These are phyloP conservation scores for Tetraselmis striata DNA, from an alignment of 139 green algal species.

Conservation along the genomic window DNA sequence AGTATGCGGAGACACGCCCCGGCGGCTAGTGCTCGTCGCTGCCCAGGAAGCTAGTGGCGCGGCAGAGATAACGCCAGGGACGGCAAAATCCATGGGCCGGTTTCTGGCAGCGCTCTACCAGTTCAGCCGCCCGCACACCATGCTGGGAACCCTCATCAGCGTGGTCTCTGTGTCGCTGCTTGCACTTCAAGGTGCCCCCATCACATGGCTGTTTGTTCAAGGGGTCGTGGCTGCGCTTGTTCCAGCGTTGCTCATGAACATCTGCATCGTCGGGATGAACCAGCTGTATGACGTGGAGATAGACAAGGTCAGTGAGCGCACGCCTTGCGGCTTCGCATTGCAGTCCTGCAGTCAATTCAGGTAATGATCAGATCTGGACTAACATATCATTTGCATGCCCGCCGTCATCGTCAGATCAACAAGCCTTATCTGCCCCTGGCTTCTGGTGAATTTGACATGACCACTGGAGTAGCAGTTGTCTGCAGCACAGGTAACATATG, in stretches of 20 bases:
- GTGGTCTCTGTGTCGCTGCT: constrained; percentile 74
- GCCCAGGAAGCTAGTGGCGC: background rate
- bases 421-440: constrained; percentile 95
- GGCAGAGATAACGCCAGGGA: background rate
- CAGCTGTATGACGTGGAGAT: constrained; percentile 78
- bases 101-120: constrained; percentile 37
- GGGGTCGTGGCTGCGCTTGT: constrained; percentile 53
- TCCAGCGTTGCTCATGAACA: constrained; percentile 86
- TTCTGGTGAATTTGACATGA: constrained; percentile 69
- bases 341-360: no score
- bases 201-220: background rate
- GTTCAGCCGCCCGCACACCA: constrained; percentile 83
- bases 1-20: no score
- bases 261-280: constrained; percentile 86
- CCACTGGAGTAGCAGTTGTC: constrained; percentile 35
- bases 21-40: no score
- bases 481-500: constrained; percentile 3
- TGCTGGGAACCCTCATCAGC: constrained; percentile 78
- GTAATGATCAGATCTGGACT: no score
- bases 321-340: no score
- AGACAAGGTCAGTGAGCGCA: constrained; percentile 58
- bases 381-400: no score
- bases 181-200: constrained; percentile 36
- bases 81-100: background rate
- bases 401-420: constrained; percentile 67